Conservation (phyloP, 2,329 filamentous ascomycete species). For the Lachnellula cervina region DNA sequence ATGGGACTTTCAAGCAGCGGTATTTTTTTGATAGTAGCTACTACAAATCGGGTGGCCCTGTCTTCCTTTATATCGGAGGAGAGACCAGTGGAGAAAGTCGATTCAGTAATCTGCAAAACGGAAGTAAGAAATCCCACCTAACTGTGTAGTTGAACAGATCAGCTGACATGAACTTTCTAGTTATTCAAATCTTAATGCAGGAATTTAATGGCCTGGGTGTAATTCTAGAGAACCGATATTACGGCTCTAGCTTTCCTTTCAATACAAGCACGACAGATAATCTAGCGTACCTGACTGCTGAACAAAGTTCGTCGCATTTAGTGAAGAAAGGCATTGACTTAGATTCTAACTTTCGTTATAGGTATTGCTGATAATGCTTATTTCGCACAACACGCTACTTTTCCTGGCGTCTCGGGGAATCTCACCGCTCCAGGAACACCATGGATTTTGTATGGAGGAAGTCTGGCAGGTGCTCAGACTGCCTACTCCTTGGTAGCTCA, state of each 20-base stretch:
- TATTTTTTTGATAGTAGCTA: conserved; percentile 51
- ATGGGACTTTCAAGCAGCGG: conserved; percentile 48
- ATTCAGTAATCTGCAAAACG: conserved; percentile 38
- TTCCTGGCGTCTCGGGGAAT: conserved; percentile 39
- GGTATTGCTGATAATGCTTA: conserved; percentile 48
- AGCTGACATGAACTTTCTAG: conserved; percentile 27
- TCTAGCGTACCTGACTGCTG: conserved; percentile 44
- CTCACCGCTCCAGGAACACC: conserved; percentile 41
- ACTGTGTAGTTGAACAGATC: conserved; percentile 28
- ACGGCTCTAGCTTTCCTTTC: conserved; percentile 45
- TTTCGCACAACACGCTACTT: conserved; percentile 43
- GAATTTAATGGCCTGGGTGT: conserved; percentile 49
- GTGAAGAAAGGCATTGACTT: not conserved
- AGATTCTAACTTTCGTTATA: conserved; percentile 1
- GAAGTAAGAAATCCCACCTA: conserved; percentile 22
- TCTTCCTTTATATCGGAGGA: conserved; percentile 44
- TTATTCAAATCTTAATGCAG: conserved; percentile 50
- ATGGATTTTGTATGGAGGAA: conserved; percentile 43
- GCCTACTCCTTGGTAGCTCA: conserved; percentile 42
- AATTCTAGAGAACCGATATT: conserved; percentile 49
- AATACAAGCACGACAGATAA: conserved; percentile 45
- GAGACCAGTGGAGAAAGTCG: conserved; percentile 37
- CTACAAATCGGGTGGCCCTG: conserved; percentile 49
- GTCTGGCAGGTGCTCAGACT: conserved; percentile 39
- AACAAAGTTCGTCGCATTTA: conserved; percentile 35